A percentile compares a stretch with the other conserved stretches of the same genome.
Conservation (phyloP, 179 eudicot species). For the Patellifolia procumbens region DNA sequence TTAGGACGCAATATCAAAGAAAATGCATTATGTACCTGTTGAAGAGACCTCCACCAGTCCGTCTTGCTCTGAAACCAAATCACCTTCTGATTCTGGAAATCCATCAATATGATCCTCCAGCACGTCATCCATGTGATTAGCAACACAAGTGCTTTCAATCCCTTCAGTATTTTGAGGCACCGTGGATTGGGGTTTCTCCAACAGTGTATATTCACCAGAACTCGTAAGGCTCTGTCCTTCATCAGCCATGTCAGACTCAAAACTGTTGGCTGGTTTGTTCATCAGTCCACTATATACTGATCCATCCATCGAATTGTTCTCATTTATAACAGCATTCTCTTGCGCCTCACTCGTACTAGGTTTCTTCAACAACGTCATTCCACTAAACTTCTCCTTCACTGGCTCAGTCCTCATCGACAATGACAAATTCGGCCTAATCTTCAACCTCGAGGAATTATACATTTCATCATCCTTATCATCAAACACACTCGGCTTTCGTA, state of each 20-base stretch:
- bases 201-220: slow-evolving; percentile 31
- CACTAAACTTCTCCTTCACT: slow-evolving; percentile 61
- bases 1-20: slow-evolving; percentile 14
- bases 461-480: slow-evolving; percentile 54
- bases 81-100: slow-evolving; percentile 25
- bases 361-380: slow-evolving; percentile 57
- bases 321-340: slow-evolving; percentile 32
- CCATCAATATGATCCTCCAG: slow-evolving; percentile 29
- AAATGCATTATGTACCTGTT: slow-evolving; percentile 44
- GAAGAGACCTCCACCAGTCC: slow-evolving; percentile 30
- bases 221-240: slow-evolving; percentile 19
- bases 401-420: slow-evolving; percentile 66
- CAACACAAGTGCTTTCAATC: slow-evolving; percentile 17
- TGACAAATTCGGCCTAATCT: slow-evolving; percentile 61
- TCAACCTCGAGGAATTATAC: slow-evolving; percentile 41
- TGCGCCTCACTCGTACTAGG: slow-evolving; percentile 32
- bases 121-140: slow-evolving; percentile 25
- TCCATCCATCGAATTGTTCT: slow-evolving; percentile 15
- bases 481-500: slow-evolving; percentile 42
- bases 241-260: slow-evolving; percentile 17
- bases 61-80: slow-evolving; percentile 28
- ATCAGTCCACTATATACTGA: slow-evolving; percentile 19
- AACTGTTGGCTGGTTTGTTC: slow-evolving; percentile 15
- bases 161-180: slow-evolving; percentile 28
- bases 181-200: slow-evolving; percentile 38